phyloP scores from a whole-genome alignment of 768 basidiomycete species.

The Scleroderma citrinum region DNA sequence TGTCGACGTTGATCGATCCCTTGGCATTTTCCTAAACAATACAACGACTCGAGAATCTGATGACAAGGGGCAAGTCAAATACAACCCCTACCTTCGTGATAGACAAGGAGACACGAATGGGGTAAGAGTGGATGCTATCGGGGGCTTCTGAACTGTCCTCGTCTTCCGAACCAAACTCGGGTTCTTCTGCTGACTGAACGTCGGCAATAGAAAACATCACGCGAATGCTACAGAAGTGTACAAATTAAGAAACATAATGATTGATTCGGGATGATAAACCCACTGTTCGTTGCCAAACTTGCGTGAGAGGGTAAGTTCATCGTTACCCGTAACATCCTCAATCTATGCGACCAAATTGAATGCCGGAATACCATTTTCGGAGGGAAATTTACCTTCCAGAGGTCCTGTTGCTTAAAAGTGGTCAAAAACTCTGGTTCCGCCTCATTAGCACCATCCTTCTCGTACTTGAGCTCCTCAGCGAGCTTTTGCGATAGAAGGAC shows the following conservation, averaged over 20 bases:
- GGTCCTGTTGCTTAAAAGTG: slow-evolving; percentile 61
- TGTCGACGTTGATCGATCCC: slow-evolving; percentile 75
- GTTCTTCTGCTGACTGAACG: slow-evolving; percentile 48
- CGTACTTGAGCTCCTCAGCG: slow-evolving; percentile 79
- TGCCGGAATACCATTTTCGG: neutral
- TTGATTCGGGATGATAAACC: slow-evolving; percentile 23
- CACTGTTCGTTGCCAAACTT: slow-evolving; percentile 89
- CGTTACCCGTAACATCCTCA: slow-evolving; percentile 61
- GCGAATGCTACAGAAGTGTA: slow-evolving; percentile 52
- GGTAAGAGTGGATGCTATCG: slow-evolving; percentile 40
- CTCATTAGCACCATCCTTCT: slow-evolving; percentile 49
- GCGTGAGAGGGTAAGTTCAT: slow-evolving; percentile 78
- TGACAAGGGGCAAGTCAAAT: neutral
- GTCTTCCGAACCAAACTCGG: slow-evolving; percentile 35
- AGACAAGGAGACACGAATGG: slow-evolving; percentile 73
- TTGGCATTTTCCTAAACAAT: slow-evolving; percentile 38
- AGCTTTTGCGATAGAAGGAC: slow-evolving; percentile 69
- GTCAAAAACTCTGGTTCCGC: slow-evolving; percentile 71
- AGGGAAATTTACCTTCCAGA: slow-evolving; percentile 62
- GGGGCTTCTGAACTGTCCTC: slow-evolving; percentile 28
- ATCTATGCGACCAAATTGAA: no score
- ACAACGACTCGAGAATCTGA: no score
- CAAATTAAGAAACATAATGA: neutral
- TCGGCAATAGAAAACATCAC: slow-evolving; percentile 93
- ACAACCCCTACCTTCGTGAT: slow-evolving; percentile 66